Base-by-base conservation (phyloP, 2,329 filamentous ascomycete species). In the Orbilia brochopaga region DNA sequence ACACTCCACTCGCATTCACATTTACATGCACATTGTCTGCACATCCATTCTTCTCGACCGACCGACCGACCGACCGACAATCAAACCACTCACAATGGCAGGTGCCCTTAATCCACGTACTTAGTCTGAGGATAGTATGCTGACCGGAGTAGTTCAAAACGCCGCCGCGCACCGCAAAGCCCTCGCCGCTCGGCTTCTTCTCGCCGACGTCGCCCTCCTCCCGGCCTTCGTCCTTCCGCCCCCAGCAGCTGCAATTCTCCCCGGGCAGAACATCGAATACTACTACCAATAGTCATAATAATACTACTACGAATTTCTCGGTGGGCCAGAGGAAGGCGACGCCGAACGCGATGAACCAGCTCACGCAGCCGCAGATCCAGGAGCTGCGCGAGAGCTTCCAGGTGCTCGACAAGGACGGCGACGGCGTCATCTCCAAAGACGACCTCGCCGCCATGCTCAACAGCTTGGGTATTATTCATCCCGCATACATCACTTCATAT, bases 311-410 rank as follows among this genome's bases (percentile, higher is more conserved):
- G 23, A 73, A 65, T 11, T 74, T 73, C 35, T 72, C 69, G 5
- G 74, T 75, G 42, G 75, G 69, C 23, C 66, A 60, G 50, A 17
- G 66, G 7, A 70, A 64, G 83, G 87, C 13, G 82, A 92, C 50
- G 87, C 88, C 1, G n/a, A 64, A 64, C 51, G 59, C 37, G 5
- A 70, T 70, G 66, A 70, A 70, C 24, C 88, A 90, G 77, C 81
- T 97, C 46, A 90, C 93, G 40, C 87, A 91, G 1, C 84, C 90
- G 1, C 91, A 97, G 76, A 87, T 97, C 37, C 87, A 92, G 77
- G 90, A 91, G 76, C 85, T 99, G 80, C 87, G 94, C 72, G 93
- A 97, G 78, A 91, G 90, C 0, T 99, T 97, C 79, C 91, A 95
- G 79, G 92, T 97, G 69, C 84, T 99, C 52, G 94, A 97, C 79